phyloP scores from a whole-genome alignment of 108 stramenopile species.

The Cyclotella kingstonii region DNA sequence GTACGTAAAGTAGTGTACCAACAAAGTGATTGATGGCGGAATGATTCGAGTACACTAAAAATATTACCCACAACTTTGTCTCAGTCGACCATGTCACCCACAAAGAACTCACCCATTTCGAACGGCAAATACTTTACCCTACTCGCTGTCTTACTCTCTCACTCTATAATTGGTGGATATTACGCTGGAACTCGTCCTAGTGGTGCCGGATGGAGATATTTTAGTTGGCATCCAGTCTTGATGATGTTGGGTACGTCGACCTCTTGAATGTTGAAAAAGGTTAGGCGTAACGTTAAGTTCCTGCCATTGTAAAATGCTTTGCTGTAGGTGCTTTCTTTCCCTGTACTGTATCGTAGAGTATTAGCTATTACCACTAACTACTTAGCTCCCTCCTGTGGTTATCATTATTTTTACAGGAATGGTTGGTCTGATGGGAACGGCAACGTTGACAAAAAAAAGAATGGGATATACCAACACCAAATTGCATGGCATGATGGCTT shows the following conservation, averaged over 20 bases:
- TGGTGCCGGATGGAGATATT: constrained; percentile 65
- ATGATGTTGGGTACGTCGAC: constrained; percentile 55
- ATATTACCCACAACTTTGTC: too few species aligned
- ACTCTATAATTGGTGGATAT: constrained; percentile 38
- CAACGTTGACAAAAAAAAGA: constrained; percentile 69
- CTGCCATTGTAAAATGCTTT: neutral
- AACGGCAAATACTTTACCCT: constrained; percentile 24
- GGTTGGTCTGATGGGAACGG: constrained; percentile 69
- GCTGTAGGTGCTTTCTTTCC: neutral
- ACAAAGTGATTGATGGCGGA: too few species aligned
- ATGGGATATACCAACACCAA: constrained; percentile 86
- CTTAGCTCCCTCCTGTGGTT: neutral
- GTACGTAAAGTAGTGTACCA: too few species aligned
- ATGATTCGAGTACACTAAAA: too few species aligned
- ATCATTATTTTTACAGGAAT: constrained; percentile 36
- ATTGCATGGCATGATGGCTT: constrained; percentile 69
- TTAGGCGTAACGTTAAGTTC: neutral
- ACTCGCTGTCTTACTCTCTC: constrained; percentile 11
- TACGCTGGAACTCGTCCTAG: constrained; percentile 51
- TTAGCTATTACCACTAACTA: neutral
- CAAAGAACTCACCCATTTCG: constrained; percentile 31
- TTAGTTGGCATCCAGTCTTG: constrained; percentile 80
- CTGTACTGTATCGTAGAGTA: neutral
- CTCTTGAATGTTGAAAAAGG: neutral
- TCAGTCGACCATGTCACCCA: constrained; percentile 31